phyloP scores from a whole-genome alignment of 768 basidiomycete genomes.

The Panus rudis region DNA sequence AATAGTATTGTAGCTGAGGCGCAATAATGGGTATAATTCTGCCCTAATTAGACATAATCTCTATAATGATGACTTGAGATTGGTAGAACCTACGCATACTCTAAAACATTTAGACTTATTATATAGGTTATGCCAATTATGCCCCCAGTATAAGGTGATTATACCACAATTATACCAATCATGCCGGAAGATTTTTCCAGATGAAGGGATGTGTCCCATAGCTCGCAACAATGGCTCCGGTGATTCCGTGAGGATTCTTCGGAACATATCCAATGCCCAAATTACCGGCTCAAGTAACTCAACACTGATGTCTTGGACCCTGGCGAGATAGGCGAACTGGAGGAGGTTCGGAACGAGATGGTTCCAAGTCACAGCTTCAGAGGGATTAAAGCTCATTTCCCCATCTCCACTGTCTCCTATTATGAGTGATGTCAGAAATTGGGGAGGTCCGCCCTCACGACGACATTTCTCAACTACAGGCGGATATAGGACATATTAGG shows the following conservation, averaged over 20 bases:
- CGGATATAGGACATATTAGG: too few species aligned
- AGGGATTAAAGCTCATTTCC: neutral
- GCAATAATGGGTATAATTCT: too few species aligned
- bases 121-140: too few species aligned
- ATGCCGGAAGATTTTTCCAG: too few species aligned
- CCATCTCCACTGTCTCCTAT: neutral
- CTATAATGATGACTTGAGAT: too few species aligned
- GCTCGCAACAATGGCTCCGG: slow-evolving; percentile 14
- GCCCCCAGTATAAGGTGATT: too few species aligned
- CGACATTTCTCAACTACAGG: neutral
- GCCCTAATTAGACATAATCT: too few species aligned
- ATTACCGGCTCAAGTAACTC: slow-evolving; percentile 14
- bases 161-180: too few species aligned
- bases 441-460: neutral
- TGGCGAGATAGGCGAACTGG: slow-evolving; percentile 15
- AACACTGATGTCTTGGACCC: slow-evolving; percentile 14
- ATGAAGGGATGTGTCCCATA: slow-evolving; percentile 14
- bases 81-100: too few species aligned
- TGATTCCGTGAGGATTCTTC: slow-evolving; percentile 14
- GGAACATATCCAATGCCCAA: slow-evolving; percentile 16
- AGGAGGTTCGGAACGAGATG: slow-evolving; percentile 10
- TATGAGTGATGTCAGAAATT: neutral
- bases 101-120: too few species aligned
- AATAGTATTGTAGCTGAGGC: too few species aligned
- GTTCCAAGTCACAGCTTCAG: slow-evolving; percentile 6